A percentile compares a stretch with the other conserved stretches of the same genome.
Evolutionary conservation across 345 rosid species (phyloP).

Genomic region (Orychophragmus violaceus): DNA sequence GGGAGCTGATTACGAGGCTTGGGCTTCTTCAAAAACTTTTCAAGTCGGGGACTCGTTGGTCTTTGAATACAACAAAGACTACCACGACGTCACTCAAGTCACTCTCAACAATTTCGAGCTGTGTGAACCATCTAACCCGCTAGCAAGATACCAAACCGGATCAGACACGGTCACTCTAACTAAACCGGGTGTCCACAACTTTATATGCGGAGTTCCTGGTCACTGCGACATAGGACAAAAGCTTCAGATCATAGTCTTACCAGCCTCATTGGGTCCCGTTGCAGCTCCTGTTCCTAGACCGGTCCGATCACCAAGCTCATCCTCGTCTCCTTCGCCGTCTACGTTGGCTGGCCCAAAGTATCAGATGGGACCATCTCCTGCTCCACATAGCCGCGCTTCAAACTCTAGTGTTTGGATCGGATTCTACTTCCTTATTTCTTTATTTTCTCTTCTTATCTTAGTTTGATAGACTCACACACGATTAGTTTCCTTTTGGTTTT

Average conservation of each 20-base stretch:
- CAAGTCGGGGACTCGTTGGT: not conserved
- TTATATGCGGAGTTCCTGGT: conserved; percentile 7
- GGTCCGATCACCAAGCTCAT: not conserved
- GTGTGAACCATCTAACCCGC: not conserved
- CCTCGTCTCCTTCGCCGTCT: no score
- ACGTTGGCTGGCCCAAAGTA: no score
- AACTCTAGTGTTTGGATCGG: not conserved
- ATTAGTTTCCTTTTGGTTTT: no score
- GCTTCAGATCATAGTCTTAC: not conserved
- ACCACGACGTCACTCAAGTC: conserved; percentile 8
- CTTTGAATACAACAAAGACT: not conserved
- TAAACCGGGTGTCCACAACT: not conserved
- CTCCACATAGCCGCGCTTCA: not conserved
- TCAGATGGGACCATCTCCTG: no score
- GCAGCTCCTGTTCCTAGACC: not conserved
- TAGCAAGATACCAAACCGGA: not conserved
- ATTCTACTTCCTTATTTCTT: no score
- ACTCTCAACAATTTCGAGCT: not conserved
- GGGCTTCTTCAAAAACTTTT: no score
- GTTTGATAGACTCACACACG: no score
- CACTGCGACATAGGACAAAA: not conserved
- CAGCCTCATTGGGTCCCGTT: not conserved
- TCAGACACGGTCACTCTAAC: not conserved
- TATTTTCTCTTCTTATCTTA: no score
- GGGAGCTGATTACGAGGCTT: no score